Conservation (phyloP, 2,329 filamentous ascomycete genomes). For the Fusarium chuoi region DNA sequence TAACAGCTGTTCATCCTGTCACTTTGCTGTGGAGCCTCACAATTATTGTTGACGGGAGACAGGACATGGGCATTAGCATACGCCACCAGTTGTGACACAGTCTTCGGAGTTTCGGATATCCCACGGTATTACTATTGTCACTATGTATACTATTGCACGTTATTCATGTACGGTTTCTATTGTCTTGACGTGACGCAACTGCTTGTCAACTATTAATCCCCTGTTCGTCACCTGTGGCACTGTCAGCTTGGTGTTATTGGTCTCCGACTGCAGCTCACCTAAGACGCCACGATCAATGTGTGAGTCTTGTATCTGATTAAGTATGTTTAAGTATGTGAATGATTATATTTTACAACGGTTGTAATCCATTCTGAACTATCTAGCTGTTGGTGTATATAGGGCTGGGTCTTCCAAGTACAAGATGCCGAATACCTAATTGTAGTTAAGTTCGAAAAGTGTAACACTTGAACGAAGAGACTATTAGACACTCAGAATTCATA, state of each 20-base stretch:
- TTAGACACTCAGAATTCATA: background rate
- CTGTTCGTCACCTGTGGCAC: background rate
- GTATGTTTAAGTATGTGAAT: too few species aligned
- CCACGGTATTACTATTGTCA: conserved; percentile 8
- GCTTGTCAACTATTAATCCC: background rate
- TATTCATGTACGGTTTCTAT: background rate
- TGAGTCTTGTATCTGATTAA: background rate
- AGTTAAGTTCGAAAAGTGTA: background rate
- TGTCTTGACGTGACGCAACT: background rate
- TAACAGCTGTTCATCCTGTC: conserved; percentile 37
- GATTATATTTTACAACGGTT: background rate
- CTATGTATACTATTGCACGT: background rate
- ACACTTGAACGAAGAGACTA: too few species aligned
- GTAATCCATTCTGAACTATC: too few species aligned
- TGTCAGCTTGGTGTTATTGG: background rate
- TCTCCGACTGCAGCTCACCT: background rate
- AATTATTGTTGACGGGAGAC: background rate
- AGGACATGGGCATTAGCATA: conserved; percentile 22
- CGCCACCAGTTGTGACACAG: conserved; percentile 36
- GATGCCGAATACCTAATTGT: too few species aligned
- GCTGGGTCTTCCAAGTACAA: fast-evolving
- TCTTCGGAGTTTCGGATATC: conserved; percentile 38
- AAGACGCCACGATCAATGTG: background rate
- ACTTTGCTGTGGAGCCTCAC: conserved; percentile 27
- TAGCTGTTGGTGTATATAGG: too few species aligned